A percentile compares a stretch with the other conserved stretches of the same genome.
phyloP scores from a whole-genome alignment of 2,329 filamentous ascomycete genomes.

The Fulvia fulva region DNA sequence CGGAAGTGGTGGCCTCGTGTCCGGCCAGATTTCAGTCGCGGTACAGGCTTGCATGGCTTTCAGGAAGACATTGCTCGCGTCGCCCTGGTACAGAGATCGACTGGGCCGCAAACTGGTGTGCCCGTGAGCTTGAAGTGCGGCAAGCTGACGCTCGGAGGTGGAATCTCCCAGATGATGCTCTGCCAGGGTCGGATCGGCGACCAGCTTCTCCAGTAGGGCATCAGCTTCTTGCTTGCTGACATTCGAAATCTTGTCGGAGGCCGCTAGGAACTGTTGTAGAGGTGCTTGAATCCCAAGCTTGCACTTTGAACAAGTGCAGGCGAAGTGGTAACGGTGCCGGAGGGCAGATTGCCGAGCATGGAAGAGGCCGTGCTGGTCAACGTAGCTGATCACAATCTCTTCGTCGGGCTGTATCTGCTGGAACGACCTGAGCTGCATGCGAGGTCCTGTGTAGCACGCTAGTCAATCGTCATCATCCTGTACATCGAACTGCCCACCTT shows the following conservation, averaged over 20 bases:
- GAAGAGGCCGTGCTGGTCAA: background rate
- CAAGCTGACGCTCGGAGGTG: background rate
- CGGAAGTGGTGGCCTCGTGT: background rate
- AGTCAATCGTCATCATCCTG: background rate
- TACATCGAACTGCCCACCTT: background rate
- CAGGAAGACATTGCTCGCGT: background rate
- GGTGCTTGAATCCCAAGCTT: background rate
- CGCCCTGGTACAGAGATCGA: background rate
- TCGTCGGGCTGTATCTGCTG: background rate
- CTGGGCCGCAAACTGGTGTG: background rate
- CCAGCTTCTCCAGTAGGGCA: background rate
- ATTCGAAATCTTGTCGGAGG: background rate
- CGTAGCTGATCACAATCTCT: background rate
- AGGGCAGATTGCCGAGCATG: background rate
- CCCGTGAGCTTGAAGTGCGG: background rate
- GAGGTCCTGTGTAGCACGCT: background rate
- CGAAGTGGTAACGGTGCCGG: background rate
- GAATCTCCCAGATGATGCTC: background rate
- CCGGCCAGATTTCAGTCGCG: background rate
- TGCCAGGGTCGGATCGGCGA: background rate
- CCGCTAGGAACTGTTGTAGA: background rate
- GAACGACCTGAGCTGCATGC: background rate
- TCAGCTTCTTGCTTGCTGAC: background rate
- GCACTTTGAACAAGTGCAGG: background rate
- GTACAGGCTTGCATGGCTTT: background rate